Base-by-base conservation (phyloP, 495 filamentous ascomycete genomes). In the Amorphotheca resinae region DNA sequence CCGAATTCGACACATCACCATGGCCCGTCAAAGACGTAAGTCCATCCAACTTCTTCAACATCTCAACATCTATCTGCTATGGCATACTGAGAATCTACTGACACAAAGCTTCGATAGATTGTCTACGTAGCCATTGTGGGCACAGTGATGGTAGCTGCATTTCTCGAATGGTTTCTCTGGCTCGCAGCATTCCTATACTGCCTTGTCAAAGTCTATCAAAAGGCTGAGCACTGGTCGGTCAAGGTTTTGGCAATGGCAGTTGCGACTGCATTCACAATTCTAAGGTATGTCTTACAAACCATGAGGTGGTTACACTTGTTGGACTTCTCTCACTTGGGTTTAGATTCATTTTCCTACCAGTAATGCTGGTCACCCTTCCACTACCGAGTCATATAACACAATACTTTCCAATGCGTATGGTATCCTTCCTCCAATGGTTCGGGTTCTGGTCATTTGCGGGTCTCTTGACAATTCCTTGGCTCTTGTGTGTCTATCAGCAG, bases 161-260 rank as follows among this genome's bases (percentile, higher is more conserved):
- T 86, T 18, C 69, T 95, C 16, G 91, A 98, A 64, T 96, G 91
- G 91, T 74, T 95, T 37, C 72, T 98, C 3, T 95, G 87, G 83
- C 72, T 95, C 33, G 78, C 78, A 20, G 87, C 91, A 8, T 95
- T 98, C 55, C 56, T 94, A 41, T 95, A 95, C 63, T 95, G 91
- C 54, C 66, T 96, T 1, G 61, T 74, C 48, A 93, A 95, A 53
- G 87, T 88, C 7, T 95, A 80, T 54, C 67, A 77, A 43, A 98
- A 98, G 60, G 89, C 91, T 20, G 87, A 95, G 44, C 78, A 81
- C 54, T 84, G 82, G 78, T 84, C 76, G 38, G 80, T 88, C 50
- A 71, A 71, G 42, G 62, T 87, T 16, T 68, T 96, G 42, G 79
- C 89, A 1, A 66, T 87, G 16, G 47, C 86, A 18, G 81, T 95